A percentile compares a stretch with the other conserved stretches of the same genome.
Conservation (phyloP, 495 filamentous ascomycete genomes). For the Neurospora tetrasperma region DNA sequence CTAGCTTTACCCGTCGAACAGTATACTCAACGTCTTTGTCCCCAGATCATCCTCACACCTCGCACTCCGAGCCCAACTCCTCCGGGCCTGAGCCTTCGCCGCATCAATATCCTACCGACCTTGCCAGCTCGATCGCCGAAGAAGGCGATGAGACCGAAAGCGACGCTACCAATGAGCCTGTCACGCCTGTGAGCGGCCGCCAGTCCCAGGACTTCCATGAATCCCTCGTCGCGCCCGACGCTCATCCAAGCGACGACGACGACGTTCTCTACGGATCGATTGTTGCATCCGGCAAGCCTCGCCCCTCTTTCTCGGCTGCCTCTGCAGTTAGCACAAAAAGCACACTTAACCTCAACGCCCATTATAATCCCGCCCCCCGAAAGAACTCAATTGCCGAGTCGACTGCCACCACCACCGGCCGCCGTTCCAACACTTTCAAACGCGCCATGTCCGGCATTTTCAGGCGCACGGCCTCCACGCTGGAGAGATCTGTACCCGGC, state of each 20-base stretch:
- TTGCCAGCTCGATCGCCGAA: conserved; percentile 34
- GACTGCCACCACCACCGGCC: conserved; percentile 7
- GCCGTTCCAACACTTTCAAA: conserved; percentile 18
- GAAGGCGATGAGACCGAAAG: conserved; percentile 40
- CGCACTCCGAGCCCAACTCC: conserved; percentile 7
- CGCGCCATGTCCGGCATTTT: conserved; percentile 27
- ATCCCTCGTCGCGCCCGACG: conserved; percentile 16
- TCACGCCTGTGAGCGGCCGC: conserved; percentile 39
- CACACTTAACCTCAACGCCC: conserved; percentile 3
- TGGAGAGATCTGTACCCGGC: conserved; percentile 17
- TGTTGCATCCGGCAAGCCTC: neutral
- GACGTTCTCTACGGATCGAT: neutral
- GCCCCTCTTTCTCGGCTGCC: neutral
- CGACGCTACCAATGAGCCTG: conserved; percentile 37
- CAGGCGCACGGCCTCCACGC: conserved; percentile 24
- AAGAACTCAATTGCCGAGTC: neutral
- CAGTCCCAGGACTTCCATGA: conserved; percentile 40
- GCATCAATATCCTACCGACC: conserved; percentile 34
- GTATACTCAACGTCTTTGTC: conserved; percentile 9
- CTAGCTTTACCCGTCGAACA: conserved; percentile 2
- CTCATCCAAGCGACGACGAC: neutral
- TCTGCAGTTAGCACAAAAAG: neutral
- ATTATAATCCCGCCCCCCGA: conserved; percentile 2
- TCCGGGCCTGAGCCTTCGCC: conserved; percentile 23
- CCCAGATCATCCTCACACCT: conserved; percentile 3